Conservation (phyloP, 768 basidiomycete species). For the Kwoniella sp. region DNA sequence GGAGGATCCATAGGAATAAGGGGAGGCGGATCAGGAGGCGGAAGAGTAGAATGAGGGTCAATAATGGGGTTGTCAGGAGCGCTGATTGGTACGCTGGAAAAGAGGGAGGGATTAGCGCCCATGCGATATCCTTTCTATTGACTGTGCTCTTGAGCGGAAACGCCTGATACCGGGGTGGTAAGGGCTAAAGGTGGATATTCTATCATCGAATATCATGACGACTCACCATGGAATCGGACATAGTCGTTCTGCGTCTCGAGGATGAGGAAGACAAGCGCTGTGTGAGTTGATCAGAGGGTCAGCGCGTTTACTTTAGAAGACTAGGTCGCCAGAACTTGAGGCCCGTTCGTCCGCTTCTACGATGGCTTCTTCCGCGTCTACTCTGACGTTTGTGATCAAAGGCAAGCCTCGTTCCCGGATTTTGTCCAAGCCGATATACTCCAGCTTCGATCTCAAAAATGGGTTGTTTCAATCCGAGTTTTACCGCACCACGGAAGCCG, state of each 20-base stretch:
- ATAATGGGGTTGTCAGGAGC: slow-evolving; percentile 67
- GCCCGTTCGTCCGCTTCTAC: no score
- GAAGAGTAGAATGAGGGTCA: slow-evolving; percentile 63
- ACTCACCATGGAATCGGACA: slow-evolving; percentile 74
- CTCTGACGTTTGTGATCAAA: no score
- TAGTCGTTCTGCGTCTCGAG: slow-evolving; percentile 76
- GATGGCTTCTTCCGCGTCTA: no score
- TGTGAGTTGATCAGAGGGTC: background rate
- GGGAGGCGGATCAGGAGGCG: slow-evolving; percentile 64
- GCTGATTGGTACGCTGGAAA: slow-evolving; percentile 75
- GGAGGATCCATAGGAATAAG: slow-evolving; percentile 61
- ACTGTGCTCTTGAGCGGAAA: no score
- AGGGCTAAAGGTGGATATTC: background rate
- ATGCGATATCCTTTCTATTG: slow-evolving; percentile 5
- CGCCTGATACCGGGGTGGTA: no score
- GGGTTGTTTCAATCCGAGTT: no score
- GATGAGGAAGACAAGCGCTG: slow-evolving; percentile 69
- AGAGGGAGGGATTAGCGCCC: background rate
- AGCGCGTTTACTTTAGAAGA: no score
- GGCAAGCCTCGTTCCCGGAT: no score
- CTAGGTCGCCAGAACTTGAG: no score
- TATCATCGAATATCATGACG: slow-evolving; percentile 7
- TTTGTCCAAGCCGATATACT: no score
- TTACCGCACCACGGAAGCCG: no score
- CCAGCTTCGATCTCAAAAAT: no score